These are phyloP conservation scores for Irpex sp. DNA, from an alignment of 1,284 basidiomycete genomes.

Conservation along the genomic window DNA sequence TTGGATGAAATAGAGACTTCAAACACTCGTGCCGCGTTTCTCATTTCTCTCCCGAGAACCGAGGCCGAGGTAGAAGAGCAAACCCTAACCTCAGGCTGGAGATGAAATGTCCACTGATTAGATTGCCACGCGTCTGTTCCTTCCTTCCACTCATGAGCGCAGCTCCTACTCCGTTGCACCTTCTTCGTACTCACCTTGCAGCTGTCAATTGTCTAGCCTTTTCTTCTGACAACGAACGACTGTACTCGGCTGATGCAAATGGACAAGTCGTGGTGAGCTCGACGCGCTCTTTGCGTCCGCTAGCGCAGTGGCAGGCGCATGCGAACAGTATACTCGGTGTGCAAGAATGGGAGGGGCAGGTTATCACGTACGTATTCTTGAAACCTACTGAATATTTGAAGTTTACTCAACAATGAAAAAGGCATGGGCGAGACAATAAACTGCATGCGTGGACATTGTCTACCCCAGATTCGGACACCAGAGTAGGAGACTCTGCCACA, in stretches of 20 bases:
- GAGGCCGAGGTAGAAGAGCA: neutral
- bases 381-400: neutral
- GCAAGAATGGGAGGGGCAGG: constrained; percentile 57
- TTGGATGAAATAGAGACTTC: neutral
- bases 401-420: neutral
- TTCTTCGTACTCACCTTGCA: constrained; percentile 67
- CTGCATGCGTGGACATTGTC: constrained; percentile 63
- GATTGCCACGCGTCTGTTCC: neutral
- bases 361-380: constrained; percentile 62
- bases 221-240: constrained; percentile 63
- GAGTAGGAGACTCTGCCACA: constrained; percentile 52
- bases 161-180: constrained; percentile 34
- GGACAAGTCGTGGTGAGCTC: constrained; percentile 71
- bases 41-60: too few relatives aligned
- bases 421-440: constrained; percentile 85
- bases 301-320: constrained; percentile 76
- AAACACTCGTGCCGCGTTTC: too few relatives aligned
- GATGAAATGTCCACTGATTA: neutral
- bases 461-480: constrained; percentile 33
- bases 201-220: constrained; percentile 54
- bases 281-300: constrained; percentile 62
- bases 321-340: constrained; percentile 69
- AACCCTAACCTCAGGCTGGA: neutral
- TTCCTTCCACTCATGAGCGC: neutral
- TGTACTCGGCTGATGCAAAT: constrained; percentile 78